Percentiles rank a stretch among this genome's conserved stretches.
Conservation (phyloP, 2,329 filamentous ascomycete genomes). For the Cladosporium sp. region DNA sequence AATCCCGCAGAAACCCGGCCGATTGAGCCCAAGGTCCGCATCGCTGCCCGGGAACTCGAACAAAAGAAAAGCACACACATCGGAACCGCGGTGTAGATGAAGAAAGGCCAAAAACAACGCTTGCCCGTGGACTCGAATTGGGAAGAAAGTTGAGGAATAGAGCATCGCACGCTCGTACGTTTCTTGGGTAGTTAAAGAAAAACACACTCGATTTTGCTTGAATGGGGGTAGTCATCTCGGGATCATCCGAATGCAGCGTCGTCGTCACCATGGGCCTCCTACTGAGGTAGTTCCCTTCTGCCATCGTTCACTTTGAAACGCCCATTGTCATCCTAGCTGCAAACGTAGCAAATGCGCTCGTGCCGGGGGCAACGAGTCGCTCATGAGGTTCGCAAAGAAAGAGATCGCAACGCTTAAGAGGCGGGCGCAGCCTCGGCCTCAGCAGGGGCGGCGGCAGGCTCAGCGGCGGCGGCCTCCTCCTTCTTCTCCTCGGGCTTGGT, state of each 20-base stretch:
- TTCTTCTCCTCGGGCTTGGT: conserved; percentile 55
- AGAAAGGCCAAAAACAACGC: not conserved
- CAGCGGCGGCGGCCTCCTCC: conserved; percentile 36
- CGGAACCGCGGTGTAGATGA: not conserved
- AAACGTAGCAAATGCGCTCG: conserved; percentile 9
- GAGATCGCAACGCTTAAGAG: conserved; percentile 16
- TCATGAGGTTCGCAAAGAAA: conserved; percentile 9
- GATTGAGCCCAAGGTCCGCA: conserved; percentile 8
- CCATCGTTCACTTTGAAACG: conserved; percentile 9
- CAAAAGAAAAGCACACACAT: not conserved
- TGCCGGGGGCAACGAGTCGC: conserved; percentile 1
- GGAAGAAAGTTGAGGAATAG: not conserved
- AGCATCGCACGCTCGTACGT: not conserved
- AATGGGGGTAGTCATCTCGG: conserved; percentile 12
- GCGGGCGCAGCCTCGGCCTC: conserved; percentile 11
- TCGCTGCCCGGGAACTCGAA: not conserved
- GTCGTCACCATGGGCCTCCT: conserved; percentile 10
- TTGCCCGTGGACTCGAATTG: not conserved
- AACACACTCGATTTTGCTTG: conserved; percentile 12
- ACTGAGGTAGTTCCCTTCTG: conserved; percentile 5
- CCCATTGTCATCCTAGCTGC: conserved; percentile 9
- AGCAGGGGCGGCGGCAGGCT: conserved; percentile 33
- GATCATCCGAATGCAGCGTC: conserved; percentile 12
- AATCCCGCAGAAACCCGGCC: conserved; percentile 10
- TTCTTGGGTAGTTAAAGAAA: not conserved